These are phyloP conservation scores for Candida silvatica DNA, from an alignment of 805 yeast species.

Conservation along the genomic window DNA sequence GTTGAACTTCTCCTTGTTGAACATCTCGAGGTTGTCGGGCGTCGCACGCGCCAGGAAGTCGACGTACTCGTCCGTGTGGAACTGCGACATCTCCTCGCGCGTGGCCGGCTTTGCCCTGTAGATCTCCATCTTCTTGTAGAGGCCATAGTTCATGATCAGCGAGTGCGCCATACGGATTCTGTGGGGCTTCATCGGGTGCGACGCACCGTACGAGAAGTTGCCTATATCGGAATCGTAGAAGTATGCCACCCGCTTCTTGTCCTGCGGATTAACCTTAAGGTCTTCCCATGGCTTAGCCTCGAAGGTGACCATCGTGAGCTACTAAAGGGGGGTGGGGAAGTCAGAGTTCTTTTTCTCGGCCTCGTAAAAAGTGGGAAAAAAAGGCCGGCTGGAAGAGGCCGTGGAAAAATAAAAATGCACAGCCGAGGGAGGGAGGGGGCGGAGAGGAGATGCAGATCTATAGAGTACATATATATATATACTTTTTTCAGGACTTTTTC, in stretches of 20 bases:
- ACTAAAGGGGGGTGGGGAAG: no score
- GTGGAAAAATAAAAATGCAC: not conserved
- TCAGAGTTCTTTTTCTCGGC: no score
- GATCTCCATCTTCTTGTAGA: slow-evolving; percentile 94
- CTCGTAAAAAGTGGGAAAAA: no score
- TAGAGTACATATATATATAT: no score
- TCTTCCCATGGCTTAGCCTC: slow-evolving; percentile 57
- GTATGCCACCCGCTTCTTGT: slow-evolving; percentile 59
- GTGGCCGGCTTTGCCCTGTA: slow-evolving; percentile 97
- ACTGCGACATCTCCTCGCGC: slow-evolving; percentile 95
- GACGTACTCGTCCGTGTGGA: slow-evolving; percentile 95
- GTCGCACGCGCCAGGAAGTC: slow-evolving; percentile 86
- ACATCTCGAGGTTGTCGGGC: slow-evolving; percentile 84
- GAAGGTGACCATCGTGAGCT: slow-evolving; percentile 26
- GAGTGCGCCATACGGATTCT: slow-evolving; percentile 98
- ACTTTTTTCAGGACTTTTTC: no score
- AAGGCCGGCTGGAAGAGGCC: not conserved
- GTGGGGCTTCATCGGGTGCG: slow-evolving; percentile 99
- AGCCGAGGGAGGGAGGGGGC: not conserved
- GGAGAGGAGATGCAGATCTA: not conserved
- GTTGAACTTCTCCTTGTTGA: slow-evolving; percentile 86
- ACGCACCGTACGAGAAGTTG: slow-evolving; percentile 96
- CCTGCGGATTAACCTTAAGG: slow-evolving; percentile 44
- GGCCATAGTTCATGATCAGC: slow-evolving; percentile 91
- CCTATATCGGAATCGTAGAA: slow-evolving; percentile 92